Evolutionary conservation across 2,329 filamentous ascomycete genomes (phyloP), one percentile per base, ranked within the genome.

Genomic region (Raffaelea arxii): DNA sequence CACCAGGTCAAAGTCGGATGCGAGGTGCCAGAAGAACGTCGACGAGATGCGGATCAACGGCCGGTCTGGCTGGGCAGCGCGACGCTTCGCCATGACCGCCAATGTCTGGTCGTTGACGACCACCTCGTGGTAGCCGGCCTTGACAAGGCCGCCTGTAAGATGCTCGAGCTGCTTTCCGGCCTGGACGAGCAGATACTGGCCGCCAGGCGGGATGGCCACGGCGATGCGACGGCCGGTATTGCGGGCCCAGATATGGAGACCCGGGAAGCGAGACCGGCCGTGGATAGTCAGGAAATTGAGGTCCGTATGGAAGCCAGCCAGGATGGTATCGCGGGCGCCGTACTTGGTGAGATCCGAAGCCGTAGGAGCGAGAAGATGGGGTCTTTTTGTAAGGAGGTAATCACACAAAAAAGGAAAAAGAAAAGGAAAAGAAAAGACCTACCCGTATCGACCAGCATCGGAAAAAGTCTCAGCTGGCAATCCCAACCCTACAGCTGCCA

Each of bases 281-380:
- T 80, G 77, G 61, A 80, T 80, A 53, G 77, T 80, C 44, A 80
- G 67, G 59, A 80, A 80, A 67, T 80, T 80, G 48, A 80, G 73
- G 56, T 80, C 77, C 1, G 77, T 80, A 60, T 80, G 77, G 65
- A 80, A 80, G 35, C 77, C 77, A 16, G 77, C 77, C 16, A 80
- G 70, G 55, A 80, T 79, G 43, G 75, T 80, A 63, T 78, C 69
- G 43, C 67, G 63, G 3, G 59, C 41, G 41, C 72, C 73, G 62
- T 78, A 77, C 48, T 70, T 75, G 12, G 51, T 46, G 12, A 80
- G 69, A 56, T 80, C 74, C 0, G 76, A 79, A 1, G 77, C 75
- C 2, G 77, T 80, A 0, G 77, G 77, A 1, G 77, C 77, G 16
- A 80, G 72, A 40, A 80, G 70, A 53, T 80, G 77, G 3, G 77